A percentile compares a stretch with the other conserved stretches of the same genome.
These are phyloP conservation scores for Diplodia seriata DNA, from an alignment of 2,329 filamentous ascomycete genomes.

Conservation along the genomic window DNA sequence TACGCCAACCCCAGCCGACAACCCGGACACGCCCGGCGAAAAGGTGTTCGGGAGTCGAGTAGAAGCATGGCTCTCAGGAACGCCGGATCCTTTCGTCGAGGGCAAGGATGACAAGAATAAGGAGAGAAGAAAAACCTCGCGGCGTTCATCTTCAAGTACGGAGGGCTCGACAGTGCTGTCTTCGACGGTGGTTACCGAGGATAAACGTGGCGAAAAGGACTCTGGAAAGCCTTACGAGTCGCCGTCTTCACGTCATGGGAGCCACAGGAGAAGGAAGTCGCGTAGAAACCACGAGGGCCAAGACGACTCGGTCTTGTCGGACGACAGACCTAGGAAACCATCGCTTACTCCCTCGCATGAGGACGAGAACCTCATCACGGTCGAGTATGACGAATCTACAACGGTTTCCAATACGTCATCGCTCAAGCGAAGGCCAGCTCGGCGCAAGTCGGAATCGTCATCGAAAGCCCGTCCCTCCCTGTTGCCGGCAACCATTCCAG, in stretches of 20 bases:
- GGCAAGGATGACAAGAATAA: conserved; percentile 23
- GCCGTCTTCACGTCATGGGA: conserved; percentile 30
- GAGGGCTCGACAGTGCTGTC: conserved; percentile 20
- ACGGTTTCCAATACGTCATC: conserved; percentile 14
- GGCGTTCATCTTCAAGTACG: conserved; percentile 30
- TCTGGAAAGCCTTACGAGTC: not conserved
- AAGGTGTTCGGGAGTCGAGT: conserved; percentile 59
- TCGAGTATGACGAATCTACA: conserved; percentile 31
- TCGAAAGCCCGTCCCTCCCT: conserved; percentile 48
- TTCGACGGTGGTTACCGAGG: conserved; percentile 8
- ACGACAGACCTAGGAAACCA: conserved; percentile 36
- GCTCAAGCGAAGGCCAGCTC: conserved; percentile 49
- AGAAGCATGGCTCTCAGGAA: conserved; percentile 67
- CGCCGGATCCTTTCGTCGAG: conserved; percentile 63
- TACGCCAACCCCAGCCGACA: conserved; percentile 33
- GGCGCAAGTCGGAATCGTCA: conserved; percentile 49
- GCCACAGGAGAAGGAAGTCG: conserved; percentile 40
- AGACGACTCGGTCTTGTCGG: conserved; percentile 38
- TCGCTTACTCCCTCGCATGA: conserved; percentile 39
- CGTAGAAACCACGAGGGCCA: conserved; percentile 42
- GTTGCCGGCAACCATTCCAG: conserved; percentile 36
- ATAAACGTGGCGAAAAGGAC: conserved; percentile 18
- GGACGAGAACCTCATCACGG: conserved; percentile 35
- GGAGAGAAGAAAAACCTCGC: conserved; percentile 12
- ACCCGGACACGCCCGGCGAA: conserved; percentile 50